Evolutionary conservation across 257 asterid genomes (phyloP), one percentile per base, ranked within the genome.

Genomic region (Paraleonurus japonicus): DNA sequence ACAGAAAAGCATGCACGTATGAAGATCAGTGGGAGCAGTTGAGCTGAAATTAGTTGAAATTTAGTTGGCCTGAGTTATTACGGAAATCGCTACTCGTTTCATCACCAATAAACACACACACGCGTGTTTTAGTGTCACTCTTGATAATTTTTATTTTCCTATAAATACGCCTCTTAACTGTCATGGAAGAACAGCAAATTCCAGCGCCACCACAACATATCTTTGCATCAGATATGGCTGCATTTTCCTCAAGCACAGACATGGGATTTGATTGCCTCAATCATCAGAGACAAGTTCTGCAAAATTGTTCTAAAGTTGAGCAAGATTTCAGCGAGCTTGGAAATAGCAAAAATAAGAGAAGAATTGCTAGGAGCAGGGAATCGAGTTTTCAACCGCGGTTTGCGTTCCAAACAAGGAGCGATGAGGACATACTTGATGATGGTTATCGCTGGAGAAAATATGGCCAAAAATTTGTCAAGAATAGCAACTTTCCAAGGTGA

Each of bases 401-500:
- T 66, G 88, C 74, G 1, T 84, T 84, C 50, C 79, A 79, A 54
- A 84, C 88, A 3, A 81, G 83, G 78, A 84, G 88, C 32, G 72
- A 78, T 43, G 86, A 84, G 70, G 88, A 84, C 70, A 65, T 84
- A n/a, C 88, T 84, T 26, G 88, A 84, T 55, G 88, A 84, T 73
- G 88, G 88, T 1, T 84, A 65, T 64, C 84, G 84, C 5, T 84
- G 88, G 88, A 84, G 88, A 60, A 84, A 84, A 68, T 84, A 84
- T 39, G 88, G 88, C 10, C 88, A 84, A 57, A 81, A 84, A 74
- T 69, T 86, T 28, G 84, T 84, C 65, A 84, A 84, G 70, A 76
- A 84, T 58, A 81, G 78, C 81, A 84, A 33, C 8, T 81, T 81
- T n/a, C 86, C 88, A 9, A 80, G 87, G 87, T 83, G 0, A 12